These are phyloP conservation scores for Edaphochlamys debaryana DNA, from an alignment of 139 green algal species.

Conservation along the genomic window DNA sequence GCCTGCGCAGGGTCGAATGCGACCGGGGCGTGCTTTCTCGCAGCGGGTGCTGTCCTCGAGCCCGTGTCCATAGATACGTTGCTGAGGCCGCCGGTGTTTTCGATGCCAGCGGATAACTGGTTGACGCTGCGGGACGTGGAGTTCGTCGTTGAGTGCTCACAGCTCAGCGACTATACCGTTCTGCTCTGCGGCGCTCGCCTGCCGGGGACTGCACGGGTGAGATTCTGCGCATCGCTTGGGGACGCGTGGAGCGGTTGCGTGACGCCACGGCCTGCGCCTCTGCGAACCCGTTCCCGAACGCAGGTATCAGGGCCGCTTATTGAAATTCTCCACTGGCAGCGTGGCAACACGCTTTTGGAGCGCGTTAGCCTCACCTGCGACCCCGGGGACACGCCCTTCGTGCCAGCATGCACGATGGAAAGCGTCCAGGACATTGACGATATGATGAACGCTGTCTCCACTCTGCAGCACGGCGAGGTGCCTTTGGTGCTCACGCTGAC, in stretches of 20 bases:
- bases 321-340: not conserved
- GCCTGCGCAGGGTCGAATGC: too few relatives aligned
- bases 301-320: not conserved
- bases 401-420: not conserved
- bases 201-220: not conserved
- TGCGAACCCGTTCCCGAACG: not conserved
- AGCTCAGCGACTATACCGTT: not conserved
- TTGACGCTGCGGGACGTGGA: not conserved
- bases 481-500: slow-evolving; percentile 6
- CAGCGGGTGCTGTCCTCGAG: too few relatives aligned
- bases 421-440: not conserved
- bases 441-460: not conserved
- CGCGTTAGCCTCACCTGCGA: slow-evolving; percentile 3
- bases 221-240: not conserved
- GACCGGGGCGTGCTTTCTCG: too few relatives aligned
- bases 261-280: too few relatives aligned
- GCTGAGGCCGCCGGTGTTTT: too few relatives aligned
- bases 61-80: too few relatives aligned
- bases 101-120: too few relatives aligned
- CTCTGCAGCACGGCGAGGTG: not conserved
- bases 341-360: not conserved
- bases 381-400: not conserved
- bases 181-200: not conserved
- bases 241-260: too few relatives aligned
- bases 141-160: not conserved